Evolutionary conservation across 768 basidiomycete genomes (phyloP), one percentile per base, ranked within the genome.

Genomic region (Boletus sp.): DNA sequence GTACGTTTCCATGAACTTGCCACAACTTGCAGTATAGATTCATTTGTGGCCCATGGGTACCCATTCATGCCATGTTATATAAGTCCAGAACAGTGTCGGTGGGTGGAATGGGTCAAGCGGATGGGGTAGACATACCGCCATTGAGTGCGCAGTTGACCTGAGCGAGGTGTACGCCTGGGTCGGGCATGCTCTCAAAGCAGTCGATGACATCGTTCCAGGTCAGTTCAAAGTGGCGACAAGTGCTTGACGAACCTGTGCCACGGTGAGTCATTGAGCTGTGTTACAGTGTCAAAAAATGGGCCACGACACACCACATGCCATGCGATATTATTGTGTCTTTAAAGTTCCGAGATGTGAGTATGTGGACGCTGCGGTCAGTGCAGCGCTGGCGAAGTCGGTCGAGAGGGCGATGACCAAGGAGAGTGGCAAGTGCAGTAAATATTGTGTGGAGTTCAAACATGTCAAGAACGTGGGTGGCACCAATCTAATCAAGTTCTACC

Each of bases 221-320:
- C 0, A 93, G 89, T 10, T 84, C 85, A 63, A 97, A 97, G 67
- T 96, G 94, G 5, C 71, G 68, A 64, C 94, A 84, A 97, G 71
- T 90, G 88, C 64, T 96, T 93, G 48, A 96, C 76, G 56, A 95
- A 85, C 85, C 85, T 80, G 59, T 8, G 24, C 1, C n/a, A n/a
- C n/a, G n/a, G 20, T n/a, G n/a, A n/a, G n/a, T n/a, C n/a, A n/a
- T n/a, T n/a, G n/a, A n/a, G n/a, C n/a, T n/a, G n/a, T n/a, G n/a
- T n/a, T n/a, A n/a, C n/a, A n/a, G n/a, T n/a, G n/a, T n/a, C n/a
- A n/a, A n/a, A n/a, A n/a, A n/a, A n/a, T n/a, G n/a, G n/a, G n/a
- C n/a, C n/a, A n/a, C 32, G 42, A 64, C 76, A 7, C 46, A 81
- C 87, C 87, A 90, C 5, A 84, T 74, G n/a, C 89, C 90, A 0